These are phyloP conservation scores for Paraphoma sp. DNA, from an alignment of 2,329 filamentous ascomycete species.

Conservation along the genomic window DNA sequence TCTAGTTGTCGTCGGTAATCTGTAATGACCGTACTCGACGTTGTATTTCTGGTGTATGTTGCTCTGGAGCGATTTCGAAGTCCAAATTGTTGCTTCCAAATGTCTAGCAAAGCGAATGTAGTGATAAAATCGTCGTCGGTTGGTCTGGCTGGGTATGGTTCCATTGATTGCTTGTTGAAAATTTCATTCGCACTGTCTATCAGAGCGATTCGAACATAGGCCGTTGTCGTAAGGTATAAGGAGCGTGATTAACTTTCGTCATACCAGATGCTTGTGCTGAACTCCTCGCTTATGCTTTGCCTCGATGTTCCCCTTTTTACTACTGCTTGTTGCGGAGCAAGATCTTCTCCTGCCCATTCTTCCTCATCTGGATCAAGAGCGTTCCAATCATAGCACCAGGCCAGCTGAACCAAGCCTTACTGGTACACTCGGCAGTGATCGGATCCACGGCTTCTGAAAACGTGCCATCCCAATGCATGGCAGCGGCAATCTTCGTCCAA, in stretches of 20 bases:
- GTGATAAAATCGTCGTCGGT: no score
- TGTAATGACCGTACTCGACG: not conserved
- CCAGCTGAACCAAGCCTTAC: constrained; percentile 20
- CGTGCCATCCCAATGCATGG: constrained; percentile 21
- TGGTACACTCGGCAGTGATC: constrained; percentile 7
- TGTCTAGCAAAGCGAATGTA: no score
- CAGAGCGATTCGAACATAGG: no score
- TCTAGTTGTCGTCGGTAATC: not conserved
- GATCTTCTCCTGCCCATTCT: constrained; percentile 5
- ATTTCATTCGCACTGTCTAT: no score
- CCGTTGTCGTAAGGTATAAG: no score
- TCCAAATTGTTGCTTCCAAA: no score
- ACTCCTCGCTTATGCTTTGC: not conserved
- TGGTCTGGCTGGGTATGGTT: no score
- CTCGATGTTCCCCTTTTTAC: not conserved
- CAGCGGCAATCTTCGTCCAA: constrained; percentile 10
- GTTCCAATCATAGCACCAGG: constrained; percentile 17
- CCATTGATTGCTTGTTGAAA: no score
- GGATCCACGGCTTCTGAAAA: constrained; percentile 16
- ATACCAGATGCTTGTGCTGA: no score
- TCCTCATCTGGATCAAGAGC: constrained; percentile 8
- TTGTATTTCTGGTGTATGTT: not conserved
- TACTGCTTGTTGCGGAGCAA: not conserved
- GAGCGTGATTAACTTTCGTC: no score
- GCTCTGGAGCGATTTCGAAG: no score